phyloP scores from a whole-genome alignment of 2,329 filamentous ascomycete species.

The Ophiostoma ulmi region DNA sequence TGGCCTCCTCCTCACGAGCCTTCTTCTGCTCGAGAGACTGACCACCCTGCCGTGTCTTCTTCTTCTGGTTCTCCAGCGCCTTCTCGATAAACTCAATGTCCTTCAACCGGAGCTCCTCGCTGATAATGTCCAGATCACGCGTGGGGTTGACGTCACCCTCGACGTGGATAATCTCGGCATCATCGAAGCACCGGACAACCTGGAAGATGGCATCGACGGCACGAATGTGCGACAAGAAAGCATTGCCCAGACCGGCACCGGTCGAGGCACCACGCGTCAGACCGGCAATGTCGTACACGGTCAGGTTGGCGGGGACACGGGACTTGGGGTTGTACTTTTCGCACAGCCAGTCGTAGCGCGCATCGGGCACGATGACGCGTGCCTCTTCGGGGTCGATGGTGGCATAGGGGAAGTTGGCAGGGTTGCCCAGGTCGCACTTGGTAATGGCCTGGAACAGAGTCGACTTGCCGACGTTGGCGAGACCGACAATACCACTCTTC shows the following conservation, averaged over 20 bases:
- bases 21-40: slow-evolving; percentile 98
- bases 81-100: slow-evolving; percentile 99
- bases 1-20: slow-evolving; percentile 87
- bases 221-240: slow-evolving; percentile 97
- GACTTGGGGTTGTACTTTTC: slow-evolving; percentile 98
- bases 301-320: slow-evolving; percentile 91
- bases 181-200: slow-evolving; percentile 94
- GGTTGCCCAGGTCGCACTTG: slow-evolving; percentile 94
- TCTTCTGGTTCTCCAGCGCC: slow-evolving; percentile 82
- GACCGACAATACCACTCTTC: slow-evolving; percentile 99
- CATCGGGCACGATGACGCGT: slow-evolving; percentile 93
- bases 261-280: slow-evolving; percentile 93
- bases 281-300: slow-evolving; percentile 97
- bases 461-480: slow-evolving; percentile 98
- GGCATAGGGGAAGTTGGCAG: slow-evolving; percentile 98
- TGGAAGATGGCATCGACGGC: slow-evolving; percentile 98
- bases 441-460: slow-evolving; percentile 99
- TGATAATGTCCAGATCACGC: slow-evolving; percentile 93
- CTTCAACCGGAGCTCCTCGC: slow-evolving; percentile 92
- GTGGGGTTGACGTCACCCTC: slow-evolving; percentile 97
- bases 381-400: slow-evolving; percentile 99
- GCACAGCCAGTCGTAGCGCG: slow-evolving; percentile 90
- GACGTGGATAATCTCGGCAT: slow-evolving; percentile 98
- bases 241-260: slow-evolving; percentile 93
- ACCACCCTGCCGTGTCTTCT: slow-evolving; percentile 90